phyloP scores from a whole-genome alignment of 1,139 yeast genomes.

The Yamadazyma trypodendri region DNA sequence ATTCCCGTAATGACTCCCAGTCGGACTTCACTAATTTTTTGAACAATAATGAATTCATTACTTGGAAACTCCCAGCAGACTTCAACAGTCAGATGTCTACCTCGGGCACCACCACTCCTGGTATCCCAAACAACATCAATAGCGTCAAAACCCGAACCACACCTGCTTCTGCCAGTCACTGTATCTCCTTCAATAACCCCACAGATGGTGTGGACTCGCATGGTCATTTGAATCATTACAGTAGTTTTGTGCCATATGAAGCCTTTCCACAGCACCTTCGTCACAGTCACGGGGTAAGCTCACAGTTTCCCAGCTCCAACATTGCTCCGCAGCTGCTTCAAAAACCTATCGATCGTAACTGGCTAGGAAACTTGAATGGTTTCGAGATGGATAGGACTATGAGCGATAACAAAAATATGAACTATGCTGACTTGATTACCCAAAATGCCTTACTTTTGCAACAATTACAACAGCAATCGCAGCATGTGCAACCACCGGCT shows the following conservation, averaged over 20 bases:
- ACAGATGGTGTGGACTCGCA: constrained; percentile 2
- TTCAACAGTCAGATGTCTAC: constrained; percentile 3
- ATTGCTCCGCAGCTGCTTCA: constrained; percentile 8
- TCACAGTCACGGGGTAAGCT: constrained; percentile 7
- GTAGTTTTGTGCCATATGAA: constrained; percentile 9
- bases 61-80: constrained; percentile 13
- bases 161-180: no score
- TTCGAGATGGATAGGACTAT: neutral
- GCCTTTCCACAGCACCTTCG: constrained; percentile 15
- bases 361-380: constrained; percentile 2
- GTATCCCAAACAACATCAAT: neutral
- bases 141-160: no score
- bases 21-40: constrained; percentile 23
- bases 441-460: constrained; percentile 5
- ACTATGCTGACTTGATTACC: constrained; percentile 6
- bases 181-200: no score
- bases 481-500: neutral
- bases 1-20: constrained; percentile 9
- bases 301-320: constrained; percentile 13
- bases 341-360: constrained; percentile 10
- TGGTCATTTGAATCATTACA: constrained; percentile 8
- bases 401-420: neutral
- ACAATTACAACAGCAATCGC: constrained; percentile 7
- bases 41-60: constrained; percentile 23
- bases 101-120: constrained; percentile 3